A percentile compares a stretch with the other conserved stretches of the same genome.
phyloP scores from a whole-genome alignment of 805 yeast species.

The Ogataea dorogensis region DNA sequence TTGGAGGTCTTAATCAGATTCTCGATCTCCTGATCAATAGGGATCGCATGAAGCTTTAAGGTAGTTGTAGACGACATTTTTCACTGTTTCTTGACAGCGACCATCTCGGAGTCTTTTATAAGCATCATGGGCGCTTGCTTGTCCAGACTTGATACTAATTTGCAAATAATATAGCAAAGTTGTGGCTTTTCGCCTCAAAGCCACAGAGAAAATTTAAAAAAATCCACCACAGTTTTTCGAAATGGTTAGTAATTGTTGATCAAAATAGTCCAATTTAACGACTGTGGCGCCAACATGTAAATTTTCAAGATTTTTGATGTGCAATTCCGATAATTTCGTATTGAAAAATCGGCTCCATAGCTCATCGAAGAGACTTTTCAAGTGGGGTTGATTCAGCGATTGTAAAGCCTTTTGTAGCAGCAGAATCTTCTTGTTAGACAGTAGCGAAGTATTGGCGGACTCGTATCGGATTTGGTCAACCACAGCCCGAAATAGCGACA shows the following conservation, averaged over 20 bases:
- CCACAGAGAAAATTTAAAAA: constrained; percentile 2
- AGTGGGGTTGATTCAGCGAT: constrained; percentile 2
- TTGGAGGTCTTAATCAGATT: constrained; percentile 20
- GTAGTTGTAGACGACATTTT: constrained; percentile 13
- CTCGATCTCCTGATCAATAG: constrained; percentile 26
- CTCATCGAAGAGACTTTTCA: constrained; percentile 4
- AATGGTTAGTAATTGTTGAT: constrained; percentile 1
- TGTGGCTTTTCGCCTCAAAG: constrained; percentile 5
- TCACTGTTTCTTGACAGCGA: background rate
- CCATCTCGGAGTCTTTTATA: no score
- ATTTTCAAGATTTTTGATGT: background rate
- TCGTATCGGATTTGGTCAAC: constrained; percentile 2
- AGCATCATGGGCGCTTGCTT: no score
- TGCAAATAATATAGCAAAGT: background rate
- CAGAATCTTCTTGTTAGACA: constrained; percentile 2
- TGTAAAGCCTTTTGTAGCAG: constrained; percentile 8
- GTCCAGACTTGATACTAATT: constrained; percentile 1
- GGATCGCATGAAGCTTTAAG: constrained; percentile 14
- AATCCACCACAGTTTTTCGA: constrained; percentile 4
- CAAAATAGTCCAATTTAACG: constrained; percentile 6
- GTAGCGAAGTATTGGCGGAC: background rate
- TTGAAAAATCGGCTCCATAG: constrained; percentile 3
- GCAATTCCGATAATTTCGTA: background rate
- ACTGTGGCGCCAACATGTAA: background rate
- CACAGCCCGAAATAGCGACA: constrained; percentile 3